phyloP scores from a whole-genome alignment of 2,329 filamentous ascomycete species.

The Gnomoniopsis smithogilvyi region DNA sequence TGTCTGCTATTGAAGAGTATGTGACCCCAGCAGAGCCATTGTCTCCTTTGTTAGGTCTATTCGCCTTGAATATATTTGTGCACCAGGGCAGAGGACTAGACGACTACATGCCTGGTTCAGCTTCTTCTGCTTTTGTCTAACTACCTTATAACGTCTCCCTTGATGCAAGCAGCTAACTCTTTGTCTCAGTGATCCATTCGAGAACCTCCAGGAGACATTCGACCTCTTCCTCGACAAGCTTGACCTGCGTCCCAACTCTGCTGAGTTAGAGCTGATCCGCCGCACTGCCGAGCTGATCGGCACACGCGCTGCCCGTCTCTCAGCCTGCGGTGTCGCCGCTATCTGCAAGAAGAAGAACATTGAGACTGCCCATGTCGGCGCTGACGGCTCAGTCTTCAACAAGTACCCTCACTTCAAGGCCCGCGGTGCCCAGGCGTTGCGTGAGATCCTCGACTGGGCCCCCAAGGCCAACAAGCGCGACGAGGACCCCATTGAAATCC shows the following conservation, averaged over 20 bases:
- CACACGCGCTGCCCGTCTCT: conserved; percentile 88
- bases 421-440: conserved; percentile 81
- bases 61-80: background rate
- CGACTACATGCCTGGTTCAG: conserved; percentile 17
- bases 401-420: conserved; percentile 99
- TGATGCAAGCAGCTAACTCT: conserved; percentile 16
- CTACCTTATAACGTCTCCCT: background rate
- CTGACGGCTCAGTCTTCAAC: conserved; percentile 97
- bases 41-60: background rate
- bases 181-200: conserved; percentile 72
- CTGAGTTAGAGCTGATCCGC: conserved; percentile 86
- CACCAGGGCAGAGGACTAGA: background rate
- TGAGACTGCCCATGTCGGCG: conserved; percentile 85
- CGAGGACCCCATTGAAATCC: conserved; percentile 82
- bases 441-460: conserved; percentile 95
- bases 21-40: conserved; percentile 21
- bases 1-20: conserved; percentile 86
- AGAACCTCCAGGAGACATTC: conserved; percentile 87
- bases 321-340: conserved; percentile 89
- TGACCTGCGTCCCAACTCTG: conserved; percentile 63
- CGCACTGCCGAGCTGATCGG: conserved; percentile 91
- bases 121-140: background rate
- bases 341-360: conserved; percentile 97
- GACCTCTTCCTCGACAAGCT: conserved; percentile 80
- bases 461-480: conserved; percentile 65